phyloP scores from a whole-genome alignment of 495 filamentous ascomycete genomes.

The Annulohypoxylon stygium region DNA sequence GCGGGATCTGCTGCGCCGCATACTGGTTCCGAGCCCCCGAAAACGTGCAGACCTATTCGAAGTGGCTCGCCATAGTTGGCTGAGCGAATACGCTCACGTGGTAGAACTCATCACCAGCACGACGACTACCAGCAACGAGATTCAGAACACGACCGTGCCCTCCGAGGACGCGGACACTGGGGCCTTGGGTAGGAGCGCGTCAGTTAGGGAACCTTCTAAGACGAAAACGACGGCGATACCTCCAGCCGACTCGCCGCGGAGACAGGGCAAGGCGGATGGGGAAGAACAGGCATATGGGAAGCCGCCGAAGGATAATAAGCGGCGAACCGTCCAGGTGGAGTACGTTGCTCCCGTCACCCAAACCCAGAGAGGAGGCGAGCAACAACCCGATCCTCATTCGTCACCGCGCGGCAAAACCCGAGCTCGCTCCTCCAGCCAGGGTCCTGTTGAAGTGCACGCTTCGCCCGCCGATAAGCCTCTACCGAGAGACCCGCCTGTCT shows the following conservation, averaged over 20 bases:
- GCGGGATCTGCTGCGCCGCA: slow-evolving; percentile 89
- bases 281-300: slow-evolving; percentile 68
- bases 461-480: slow-evolving; percentile 66
- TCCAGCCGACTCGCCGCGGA: slow-evolving; percentile 77
- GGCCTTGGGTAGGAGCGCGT: slow-evolving; percentile 82
- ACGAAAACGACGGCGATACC: slow-evolving; percentile 66
- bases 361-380: slow-evolving; percentile 70
- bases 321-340: slow-evolving; percentile 95
- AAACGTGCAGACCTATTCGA: slow-evolving; percentile 97
- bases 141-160: slow-evolving; percentile 81
- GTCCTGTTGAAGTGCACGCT: slow-evolving; percentile 58
- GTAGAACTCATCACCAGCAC: slow-evolving; percentile 97
- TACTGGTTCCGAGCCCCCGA: slow-evolving; percentile 95
- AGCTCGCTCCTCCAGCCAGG: slow-evolving; percentile 63
- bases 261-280: slow-evolving; percentile 81
- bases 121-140: slow-evolving; percentile 88
- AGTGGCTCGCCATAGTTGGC: slow-evolving; percentile 97
- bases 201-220: slow-evolving; percentile 89
- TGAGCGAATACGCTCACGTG: slow-evolving; percentile 94
- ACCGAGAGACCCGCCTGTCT: slow-evolving; percentile 63
- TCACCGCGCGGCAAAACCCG: slow-evolving; percentile 61
- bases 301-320: slow-evolving; percentile 86
- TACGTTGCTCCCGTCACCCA: slow-evolving; percentile 93
- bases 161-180: slow-evolving; percentile 77
- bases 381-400: slow-evolving; percentile 46